A percentile compares a stretch with the other conserved stretches of the same genome.
These are phyloP conservation scores for Calvatia gigantea DNA, from an alignment of 768 basidiomycete species.

Conservation along the genomic window DNA sequence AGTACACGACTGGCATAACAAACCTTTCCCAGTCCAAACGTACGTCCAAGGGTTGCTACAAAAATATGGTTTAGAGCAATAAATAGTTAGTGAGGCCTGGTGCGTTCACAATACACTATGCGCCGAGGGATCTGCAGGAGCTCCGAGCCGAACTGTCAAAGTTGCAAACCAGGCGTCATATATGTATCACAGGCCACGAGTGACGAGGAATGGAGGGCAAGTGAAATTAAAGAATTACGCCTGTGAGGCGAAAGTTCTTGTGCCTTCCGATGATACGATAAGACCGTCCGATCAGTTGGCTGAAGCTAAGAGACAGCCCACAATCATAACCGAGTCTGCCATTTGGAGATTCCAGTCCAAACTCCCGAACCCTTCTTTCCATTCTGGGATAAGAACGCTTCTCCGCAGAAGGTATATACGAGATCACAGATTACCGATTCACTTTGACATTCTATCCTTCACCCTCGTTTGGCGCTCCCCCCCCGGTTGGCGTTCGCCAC, in stretches of 20 bases:
- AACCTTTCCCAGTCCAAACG: no score
- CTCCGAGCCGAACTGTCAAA: neutral
- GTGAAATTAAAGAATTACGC: conserved; percentile 2
- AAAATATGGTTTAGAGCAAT: no score
- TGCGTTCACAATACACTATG: neutral
- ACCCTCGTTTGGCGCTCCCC: no score
- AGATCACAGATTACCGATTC: neutral
- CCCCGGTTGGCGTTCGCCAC: no score
- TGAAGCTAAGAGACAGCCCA: conserved; percentile 7
- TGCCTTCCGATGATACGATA: conserved; percentile 7
- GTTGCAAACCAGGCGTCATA: neutral
- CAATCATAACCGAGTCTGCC: neutral
- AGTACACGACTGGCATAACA: no score
- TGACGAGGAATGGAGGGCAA: conserved; percentile 9
- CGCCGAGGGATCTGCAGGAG: neutral
- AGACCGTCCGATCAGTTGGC: neutral
- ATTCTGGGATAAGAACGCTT: neutral
- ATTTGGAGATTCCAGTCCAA: conserved; percentile 6
- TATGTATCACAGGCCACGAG: neutral
- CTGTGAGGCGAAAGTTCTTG: neutral
- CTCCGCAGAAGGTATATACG: neutral
- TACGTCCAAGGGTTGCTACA: no score
- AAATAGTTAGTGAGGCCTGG: conserved; percentile 4
- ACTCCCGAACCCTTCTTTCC: neutral
- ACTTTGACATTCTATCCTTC: no score